A percentile compares a stretch with the other conserved stretches of the same genome.
Conservation (phyloP, 148 eudicot genomes). For the Rhododendron williamsianum region DNA sequence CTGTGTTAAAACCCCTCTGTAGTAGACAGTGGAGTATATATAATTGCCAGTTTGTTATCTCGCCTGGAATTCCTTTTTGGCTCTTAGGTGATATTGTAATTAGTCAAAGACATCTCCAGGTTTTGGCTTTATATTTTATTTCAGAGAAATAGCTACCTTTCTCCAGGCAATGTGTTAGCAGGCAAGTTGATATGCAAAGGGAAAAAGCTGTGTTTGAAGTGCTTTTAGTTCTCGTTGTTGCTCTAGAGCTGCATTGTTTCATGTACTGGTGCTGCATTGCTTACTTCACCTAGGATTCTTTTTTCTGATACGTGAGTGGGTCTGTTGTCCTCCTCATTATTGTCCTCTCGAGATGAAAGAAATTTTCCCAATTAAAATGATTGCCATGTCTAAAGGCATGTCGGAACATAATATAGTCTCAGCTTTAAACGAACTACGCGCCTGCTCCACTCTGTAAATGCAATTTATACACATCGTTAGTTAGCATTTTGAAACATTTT, state of each 20-base stretch:
- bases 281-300: neutral
- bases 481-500: no score
- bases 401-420: neutral
- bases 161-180: neutral
- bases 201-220: neutral
- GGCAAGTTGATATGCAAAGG: neutral
- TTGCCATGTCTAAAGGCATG: neutral
- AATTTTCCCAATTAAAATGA: no score
- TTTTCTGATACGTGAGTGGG: neutral
- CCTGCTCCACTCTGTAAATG: no score
- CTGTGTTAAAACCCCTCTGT: conserved; percentile 14
- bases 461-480: no score
- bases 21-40: neutral
- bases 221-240: neutral
- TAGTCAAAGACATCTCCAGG: neutral
- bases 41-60: neutral
- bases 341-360: no score
- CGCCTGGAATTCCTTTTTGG: neutral
- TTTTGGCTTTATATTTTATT: neutral
- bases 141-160: neutral
- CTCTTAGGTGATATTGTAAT: neutral
- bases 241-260: neutral
- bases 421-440: neutral
- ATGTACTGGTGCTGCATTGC: neutral
- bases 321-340: no score